Evolutionary conservation across 441 rosid genomes (phyloP), one percentile per base, ranked within the genome.

Genomic region (Bruguiera hainesii): DNA sequence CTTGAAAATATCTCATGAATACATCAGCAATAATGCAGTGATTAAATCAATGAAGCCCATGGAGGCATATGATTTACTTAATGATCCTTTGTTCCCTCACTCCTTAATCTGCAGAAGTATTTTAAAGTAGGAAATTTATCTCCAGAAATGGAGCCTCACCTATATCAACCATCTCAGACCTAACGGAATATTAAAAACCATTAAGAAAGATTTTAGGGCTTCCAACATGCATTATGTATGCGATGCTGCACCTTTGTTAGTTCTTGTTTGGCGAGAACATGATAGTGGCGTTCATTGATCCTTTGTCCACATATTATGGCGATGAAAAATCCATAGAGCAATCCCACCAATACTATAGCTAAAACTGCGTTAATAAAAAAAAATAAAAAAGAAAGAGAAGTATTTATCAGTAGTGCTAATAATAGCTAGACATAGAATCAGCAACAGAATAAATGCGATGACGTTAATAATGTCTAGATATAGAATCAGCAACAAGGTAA

Each of bases 301-400:
- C 87, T 85, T 76, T 96, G 99, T 65, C 99, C 99, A 75, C 99
- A 96, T 79, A 96, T 96, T 70, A 96, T 96, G 68, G 98, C 98
- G 46, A 96, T 96, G 83, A 96, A 93, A 82, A 93, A 92, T 61
- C 97, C 99, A 53, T 96, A 96, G 65, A 96, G 96, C 76, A 96
- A 75, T 76, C 99, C 99, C 80, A 96, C 99, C 88, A 96, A 79
- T 66, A 96, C 78, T 75, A 96, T 90, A 65, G 97, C 97, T 75
- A 96, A 80, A 79, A 85, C 98, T 96, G 88, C 89, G 82, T 37
- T 60, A 59, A 62, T 16, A 63, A 71, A 72, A 66, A 56, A 58
- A 20, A 66, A 51, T 46, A 52, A 25, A 15, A 39, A 20, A 33
- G 63, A 5, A 16, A 18, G 48, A 48, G 49, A 39, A 67, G n/a